Evolutionary conservation across 176 grass and related monocot species (phyloP).

Genomic region (Pharus latifolius): DNA sequence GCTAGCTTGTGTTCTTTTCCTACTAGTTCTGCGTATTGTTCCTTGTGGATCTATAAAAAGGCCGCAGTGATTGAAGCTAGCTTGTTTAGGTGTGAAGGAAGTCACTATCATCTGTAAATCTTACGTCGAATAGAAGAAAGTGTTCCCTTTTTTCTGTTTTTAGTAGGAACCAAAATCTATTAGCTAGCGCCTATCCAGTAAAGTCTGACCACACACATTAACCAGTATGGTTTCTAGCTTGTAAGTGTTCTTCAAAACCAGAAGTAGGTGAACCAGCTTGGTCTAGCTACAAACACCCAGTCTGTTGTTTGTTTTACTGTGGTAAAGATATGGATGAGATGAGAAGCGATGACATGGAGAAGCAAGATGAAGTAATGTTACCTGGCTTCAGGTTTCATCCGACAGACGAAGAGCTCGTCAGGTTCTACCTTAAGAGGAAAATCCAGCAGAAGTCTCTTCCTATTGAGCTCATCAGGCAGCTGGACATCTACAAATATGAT

Average conservation of each 20-base stretch:
- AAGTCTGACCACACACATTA: not conserved
- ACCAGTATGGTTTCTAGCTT: slow-evolving; percentile 19
- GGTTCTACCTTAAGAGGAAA: slow-evolving; percentile 94
- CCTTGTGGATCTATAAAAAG: slow-evolving; percentile 1
- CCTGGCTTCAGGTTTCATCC: slow-evolving; percentile 98
- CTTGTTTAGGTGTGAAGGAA: slow-evolving; percentile 38
- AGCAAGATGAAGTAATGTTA: slow-evolving; percentile 80
- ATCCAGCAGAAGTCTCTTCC: slow-evolving; percentile 86
- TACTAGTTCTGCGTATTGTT: not conserved
- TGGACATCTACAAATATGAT: slow-evolving; percentile 99
- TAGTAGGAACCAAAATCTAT: slow-evolving; percentile 8
- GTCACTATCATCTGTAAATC: not conserved
- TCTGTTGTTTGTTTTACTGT: not conserved
- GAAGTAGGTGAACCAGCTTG: slow-evolving; percentile 9
- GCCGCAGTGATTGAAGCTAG: slow-evolving; percentile 15
- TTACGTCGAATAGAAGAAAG: not conserved
- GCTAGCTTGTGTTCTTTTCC: not conserved
- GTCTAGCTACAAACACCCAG: not conserved
- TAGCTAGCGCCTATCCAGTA: slow-evolving; percentile 6
- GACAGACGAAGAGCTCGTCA: slow-evolving; percentile 92
- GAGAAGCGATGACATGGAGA: slow-evolving; percentile 67
- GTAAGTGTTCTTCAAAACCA: slow-evolving; percentile 5
- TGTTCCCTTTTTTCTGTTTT: not conserved
- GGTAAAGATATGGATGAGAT: slow-evolving; percentile 53
- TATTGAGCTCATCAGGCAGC: slow-evolving; percentile 95